phyloP scores from a whole-genome alignment of 2,329 filamentous ascomycete species.

The Geosmithia morbida region DNA sequence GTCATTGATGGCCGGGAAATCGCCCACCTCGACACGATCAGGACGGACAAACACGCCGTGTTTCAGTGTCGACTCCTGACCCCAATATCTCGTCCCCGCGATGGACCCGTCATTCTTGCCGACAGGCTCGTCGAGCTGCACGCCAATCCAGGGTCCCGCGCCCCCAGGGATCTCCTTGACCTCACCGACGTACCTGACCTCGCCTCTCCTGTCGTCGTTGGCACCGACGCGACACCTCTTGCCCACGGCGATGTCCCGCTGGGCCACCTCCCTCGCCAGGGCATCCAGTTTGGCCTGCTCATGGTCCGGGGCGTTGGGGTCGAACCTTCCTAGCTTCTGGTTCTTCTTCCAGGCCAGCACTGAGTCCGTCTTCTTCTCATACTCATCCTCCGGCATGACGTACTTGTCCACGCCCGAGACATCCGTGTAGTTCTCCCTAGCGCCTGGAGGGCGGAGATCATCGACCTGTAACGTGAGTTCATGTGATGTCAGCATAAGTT shows the following conservation, averaged over 20 bases:
- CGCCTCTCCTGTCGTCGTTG: constrained; percentile 55
- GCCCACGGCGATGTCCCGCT: constrained; percentile 50
- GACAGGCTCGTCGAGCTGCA: constrained; percentile 64
- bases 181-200: constrained; percentile 56
- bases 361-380: constrained; percentile 73
- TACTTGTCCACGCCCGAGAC: constrained; percentile 77
- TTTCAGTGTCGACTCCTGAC: constrained; percentile 46
- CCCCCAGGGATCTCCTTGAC: constrained; percentile 53
- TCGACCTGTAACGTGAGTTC: constrained; percentile 39
- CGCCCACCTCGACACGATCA: constrained; percentile 62
- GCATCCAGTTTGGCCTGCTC: constrained; percentile 59
- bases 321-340: constrained; percentile 93
- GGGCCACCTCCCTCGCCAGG: constrained; percentile 53
- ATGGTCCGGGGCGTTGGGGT: constrained; percentile 64
- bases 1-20: constrained; percentile 57
- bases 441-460: constrained; percentile 63
- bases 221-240: constrained; percentile 50
- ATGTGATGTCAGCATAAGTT: too few species aligned
- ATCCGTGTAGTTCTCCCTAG: constrained; percentile 70
- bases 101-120: constrained; percentile 74
- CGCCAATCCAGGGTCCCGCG: constrained; percentile 55
- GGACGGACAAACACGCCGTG: constrained; percentile 67
- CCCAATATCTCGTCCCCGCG: constrained; percentile 55
- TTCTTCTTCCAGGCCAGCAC: constrained; percentile 91
- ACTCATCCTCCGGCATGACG: constrained; percentile 71